Evolutionary conservation across 768 basidiomycete genomes (phyloP).

Genomic region (Amanita exitialis): DNA sequence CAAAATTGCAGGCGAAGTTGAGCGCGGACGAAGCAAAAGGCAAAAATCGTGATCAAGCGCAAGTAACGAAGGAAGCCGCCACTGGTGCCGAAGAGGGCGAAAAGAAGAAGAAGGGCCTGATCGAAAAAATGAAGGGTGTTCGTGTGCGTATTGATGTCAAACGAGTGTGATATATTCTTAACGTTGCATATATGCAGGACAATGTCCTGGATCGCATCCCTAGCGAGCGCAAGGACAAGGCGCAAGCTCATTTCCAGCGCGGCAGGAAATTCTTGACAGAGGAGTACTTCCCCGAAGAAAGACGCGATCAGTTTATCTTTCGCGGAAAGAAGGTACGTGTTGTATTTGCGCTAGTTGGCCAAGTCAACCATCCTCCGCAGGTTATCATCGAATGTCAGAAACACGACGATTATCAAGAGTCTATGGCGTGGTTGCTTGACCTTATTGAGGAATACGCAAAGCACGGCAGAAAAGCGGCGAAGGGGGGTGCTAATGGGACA

Average conservation of each 20-base stretch:
- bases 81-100: slow-evolving; percentile 12
- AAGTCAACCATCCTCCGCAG: slow-evolving; percentile 18
- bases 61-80: slow-evolving; percentile 2
- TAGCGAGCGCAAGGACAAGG: slow-evolving; percentile 54
- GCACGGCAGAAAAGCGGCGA: slow-evolving; percentile 29
- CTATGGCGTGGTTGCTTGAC: slow-evolving; percentile 63
- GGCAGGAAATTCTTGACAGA: slow-evolving; percentile 64
- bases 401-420: slow-evolving; percentile 82
- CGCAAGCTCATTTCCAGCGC: slow-evolving; percentile 42
- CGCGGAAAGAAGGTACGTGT: slow-evolving; percentile 73
- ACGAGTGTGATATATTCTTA: slow-evolving; percentile 18
- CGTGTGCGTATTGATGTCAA: slow-evolving; percentile 24
- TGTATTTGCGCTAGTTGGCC: neutral
- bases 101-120: slow-evolving; percentile 24
- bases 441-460: slow-evolving; percentile 52
- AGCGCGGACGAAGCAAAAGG: neutral
- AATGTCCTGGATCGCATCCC: slow-evolving; percentile 42
- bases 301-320: slow-evolving; percentile 89
- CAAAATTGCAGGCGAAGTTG: neutral
- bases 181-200: slow-evolving; percentile 8
- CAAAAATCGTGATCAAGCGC: slow-evolving; percentile 4
- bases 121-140: slow-evolving; percentile 23
- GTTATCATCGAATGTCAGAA: slow-evolving; percentile 88
- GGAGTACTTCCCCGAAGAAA: slow-evolving; percentile 84
- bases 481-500: slow-evolving; percentile 13